Evolutionary conservation across 163 green algal species (phyloP).

Genomic region (Scenedesmus sp.): DNA sequence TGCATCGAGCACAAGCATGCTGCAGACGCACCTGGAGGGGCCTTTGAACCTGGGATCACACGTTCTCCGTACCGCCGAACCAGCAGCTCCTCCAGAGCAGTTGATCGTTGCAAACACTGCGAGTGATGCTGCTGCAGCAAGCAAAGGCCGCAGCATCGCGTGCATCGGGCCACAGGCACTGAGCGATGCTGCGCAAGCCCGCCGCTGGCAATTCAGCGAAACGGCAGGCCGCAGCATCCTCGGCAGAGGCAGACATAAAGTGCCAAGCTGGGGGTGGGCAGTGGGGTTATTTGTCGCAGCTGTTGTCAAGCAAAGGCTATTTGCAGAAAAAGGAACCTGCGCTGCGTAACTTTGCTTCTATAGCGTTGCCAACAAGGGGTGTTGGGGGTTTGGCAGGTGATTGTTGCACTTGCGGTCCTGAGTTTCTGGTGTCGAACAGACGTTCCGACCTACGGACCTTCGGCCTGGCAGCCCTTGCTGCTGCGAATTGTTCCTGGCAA

Average conservation of each 20-base stretch:
- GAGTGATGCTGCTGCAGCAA: background rate
- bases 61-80: background rate
- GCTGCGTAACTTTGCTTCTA: too few species aligned
- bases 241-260: background rate
- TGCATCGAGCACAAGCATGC: background rate
- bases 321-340: background rate
- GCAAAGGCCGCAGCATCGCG: background rate
- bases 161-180: background rate
- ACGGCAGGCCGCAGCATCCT: background rate
- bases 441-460: too few species aligned
- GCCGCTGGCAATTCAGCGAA: background rate
- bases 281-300: background rate
- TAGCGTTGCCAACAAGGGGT: too few species aligned
- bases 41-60: background rate
- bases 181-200: background rate
- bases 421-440: too few species aligned
- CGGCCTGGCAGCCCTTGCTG: too few species aligned
- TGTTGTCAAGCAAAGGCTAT: background rate
- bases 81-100: background rate
- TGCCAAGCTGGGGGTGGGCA: too few species aligned
- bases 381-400: too few species aligned
- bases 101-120: background rate
- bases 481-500: too few species aligned
- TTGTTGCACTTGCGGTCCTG: too few species aligned
- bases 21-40: background rate